These are phyloP conservation scores for Trametes punicea DNA, from an alignment of 768 basidiomycete species.

Conservation along the genomic window DNA sequence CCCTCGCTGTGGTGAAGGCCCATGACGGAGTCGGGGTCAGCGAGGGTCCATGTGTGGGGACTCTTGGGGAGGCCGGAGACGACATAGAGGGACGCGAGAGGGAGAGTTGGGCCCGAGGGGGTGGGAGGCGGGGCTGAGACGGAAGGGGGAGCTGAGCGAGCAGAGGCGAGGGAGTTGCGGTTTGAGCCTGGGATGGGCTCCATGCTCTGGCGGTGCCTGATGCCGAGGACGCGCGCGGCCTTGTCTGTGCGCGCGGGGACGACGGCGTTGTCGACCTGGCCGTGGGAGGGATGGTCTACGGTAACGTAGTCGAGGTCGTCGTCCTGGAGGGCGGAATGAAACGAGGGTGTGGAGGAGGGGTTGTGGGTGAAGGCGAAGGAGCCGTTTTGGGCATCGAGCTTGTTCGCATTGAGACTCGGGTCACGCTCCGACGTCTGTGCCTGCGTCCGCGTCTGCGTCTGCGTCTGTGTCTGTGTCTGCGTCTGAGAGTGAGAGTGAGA, in stretches of 20 bases:
- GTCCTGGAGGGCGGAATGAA: conserved; percentile 22
- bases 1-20: conserved; percentile 82
- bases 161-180: conserved; percentile 76
- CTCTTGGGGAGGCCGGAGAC: conserved; percentile 88
- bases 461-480: neutral
- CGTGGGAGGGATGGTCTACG: conserved; percentile 32
- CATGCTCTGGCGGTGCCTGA: conserved; percentile 74
- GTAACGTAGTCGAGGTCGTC: conserved; percentile 72
- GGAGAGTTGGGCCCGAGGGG: conserved; percentile 65
- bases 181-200: conserved; percentile 79
- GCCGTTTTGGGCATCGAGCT: conserved; percentile 31
- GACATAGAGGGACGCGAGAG: conserved; percentile 81
- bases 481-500: neutral
- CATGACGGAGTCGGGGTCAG: conserved; percentile 77
- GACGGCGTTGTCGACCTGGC: conserved; percentile 29
- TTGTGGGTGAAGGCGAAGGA: conserved; percentile 17
- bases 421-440: neutral
- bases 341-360: conserved; percentile 17
- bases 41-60: conserved; percentile 86
- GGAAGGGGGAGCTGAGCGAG: conserved; percentile 48
- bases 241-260: conserved; percentile 57
- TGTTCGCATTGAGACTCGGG: conserved; percentile 4
- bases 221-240: conserved; percentile 74
- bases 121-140: conserved; percentile 51
- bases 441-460: neutral